Evolutionary conservation across 208 protist species (phyloP), one percentile per base, ranked within the genome.

Genomic region (Trypanosoma congolense): DNA sequence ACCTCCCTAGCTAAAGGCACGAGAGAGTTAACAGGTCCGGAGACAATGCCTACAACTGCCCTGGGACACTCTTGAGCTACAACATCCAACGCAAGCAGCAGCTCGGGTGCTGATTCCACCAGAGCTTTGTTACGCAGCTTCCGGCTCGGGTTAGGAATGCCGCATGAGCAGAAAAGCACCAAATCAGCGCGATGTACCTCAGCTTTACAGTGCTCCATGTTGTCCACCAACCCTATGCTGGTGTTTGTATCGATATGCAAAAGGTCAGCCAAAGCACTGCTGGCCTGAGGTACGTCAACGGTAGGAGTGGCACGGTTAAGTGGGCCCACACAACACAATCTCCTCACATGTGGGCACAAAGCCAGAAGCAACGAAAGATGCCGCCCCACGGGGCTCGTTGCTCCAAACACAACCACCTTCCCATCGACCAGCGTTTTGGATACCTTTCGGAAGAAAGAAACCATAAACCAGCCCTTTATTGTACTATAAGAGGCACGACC

Each of bases 21-120:
- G 25, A 92, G 88, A 4, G 87, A 82, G 77, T 97, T 97, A 22
- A 97, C 89, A 5, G 93, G 94, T 74, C 93, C 94, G 9, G 92
- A 89, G 49, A 96, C 87, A 46, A 98, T 73, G 45, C 57, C 78
- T 16, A 97, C 52, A 44, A 75, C 33, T n/a, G 83, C 92, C 33
- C 80, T 70, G 14, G 90, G 89, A 44, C 84, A 84, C 4, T 42
- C 51, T 43, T 79, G 66, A 8, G 85, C 90, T 30, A 84, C 74
- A 8, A 77, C 77, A 33, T 87, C 64, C 67, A 93, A 86, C 1
- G 96, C 64, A 28, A 64, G 69, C 12, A 61, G 56, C 36, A 97
- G 61, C 24, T 92, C 82, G 14, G 75, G 65, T 1, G 88, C 90
- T 55, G 87, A 86, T 8, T 68, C 77, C 22, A 77, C 80, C 59